Base-by-base conservation (phyloP, 495 filamentous ascomycete genomes). In the Penicillium antarcticum region DNA sequence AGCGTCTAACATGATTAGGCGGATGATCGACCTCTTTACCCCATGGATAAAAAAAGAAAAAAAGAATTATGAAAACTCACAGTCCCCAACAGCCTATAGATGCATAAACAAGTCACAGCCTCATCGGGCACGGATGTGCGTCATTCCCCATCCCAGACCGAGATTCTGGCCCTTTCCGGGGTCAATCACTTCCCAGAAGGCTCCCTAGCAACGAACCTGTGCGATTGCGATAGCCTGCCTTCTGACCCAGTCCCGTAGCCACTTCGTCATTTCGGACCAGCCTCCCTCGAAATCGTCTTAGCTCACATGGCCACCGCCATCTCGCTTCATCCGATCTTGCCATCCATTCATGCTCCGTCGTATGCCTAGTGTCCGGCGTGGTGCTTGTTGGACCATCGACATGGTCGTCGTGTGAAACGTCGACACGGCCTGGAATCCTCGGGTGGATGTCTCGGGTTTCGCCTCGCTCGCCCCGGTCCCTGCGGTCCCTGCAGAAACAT, bases 341-440 rank as follows among this genome's bases (percentile, higher is more conserved):
- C 78, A 81, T 44, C 80, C 80, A 53, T 80, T 77, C 70, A 85
- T 71, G 47, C 76, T 82, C 43, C 82, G 71, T 44, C 82, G 73
- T 45, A 79, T 74, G 4, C 83, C 83, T 45, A 84, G 53, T n/a
- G 80, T 83, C 62, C 70, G 77, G 42, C 74, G 65, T 48, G 65
- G 38, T 19, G 46, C 56, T 35, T 66, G 62, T 24, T 66, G 66
- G 17, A 72, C 51, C 63, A 60, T 76, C 26, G 70, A 69, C 68
- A 79, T 72, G 11, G 71, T 80, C 3, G 82, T 84, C 3, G 68
- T 77, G 60, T 84, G 78, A 49, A 76, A 78, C 42, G 75, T 80
- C 19, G 65, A 53, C 9, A 70, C 69, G 9, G 75, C 72, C 32
- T 63, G 63, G 37, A 72, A 49, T 35, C 55, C 52, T 10, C 56